phyloP scores from a whole-genome alignment of 331 rosid species.

The Spiraea crenata region DNA sequence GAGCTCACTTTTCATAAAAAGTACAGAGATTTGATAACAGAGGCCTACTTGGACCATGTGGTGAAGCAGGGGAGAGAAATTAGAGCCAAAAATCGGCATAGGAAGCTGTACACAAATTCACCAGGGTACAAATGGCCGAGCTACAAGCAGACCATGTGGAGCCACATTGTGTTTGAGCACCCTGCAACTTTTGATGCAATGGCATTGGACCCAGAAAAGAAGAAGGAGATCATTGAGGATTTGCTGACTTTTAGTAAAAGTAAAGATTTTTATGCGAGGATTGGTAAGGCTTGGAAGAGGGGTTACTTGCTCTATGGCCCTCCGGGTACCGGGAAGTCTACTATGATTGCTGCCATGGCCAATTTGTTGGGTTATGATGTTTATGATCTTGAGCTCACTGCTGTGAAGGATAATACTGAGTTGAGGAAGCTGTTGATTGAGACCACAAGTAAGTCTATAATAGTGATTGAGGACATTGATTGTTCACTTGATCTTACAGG shows the following conservation, averaged over 20 bases:
- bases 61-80: slow-evolving; percentile 71
- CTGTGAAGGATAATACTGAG: slow-evolving; percentile 86
- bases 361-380: slow-evolving; percentile 69
- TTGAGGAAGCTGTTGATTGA: slow-evolving; percentile 81
- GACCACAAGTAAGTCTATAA: slow-evolving; percentile 75
- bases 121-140: slow-evolving; percentile 79
- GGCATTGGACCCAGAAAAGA: slow-evolving; percentile 70
- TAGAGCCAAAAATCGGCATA: slow-evolving; percentile 52
- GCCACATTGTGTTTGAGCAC: slow-evolving; percentile 82
- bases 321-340: slow-evolving; percentile 88
- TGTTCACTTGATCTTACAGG: slow-evolving; percentile 90
- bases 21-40: slow-evolving; percentile 53
- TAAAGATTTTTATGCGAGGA: slow-evolving; percentile 67
- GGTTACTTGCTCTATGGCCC: slow-evolving; percentile 80
- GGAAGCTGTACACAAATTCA: slow-evolving; percentile 74
- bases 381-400: slow-evolving; percentile 79
- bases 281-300: slow-evolving; percentile 88
- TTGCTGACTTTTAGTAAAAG: slow-evolving; percentile 63
- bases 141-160: slow-evolving; percentile 78
- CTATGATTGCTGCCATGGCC: slow-evolving; percentile 87
- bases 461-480: slow-evolving; percentile 81
- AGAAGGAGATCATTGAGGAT: slow-evolving; percentile 69
- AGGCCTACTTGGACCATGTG: slow-evolving; percentile 55
- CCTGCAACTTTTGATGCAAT: slow-evolving; percentile 72
- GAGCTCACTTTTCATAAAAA: slow-evolving; percentile 52